Base-by-base conservation (phyloP, 2,329 filamentous ascomycete species). In the Alternaria tenuissima region DNA sequence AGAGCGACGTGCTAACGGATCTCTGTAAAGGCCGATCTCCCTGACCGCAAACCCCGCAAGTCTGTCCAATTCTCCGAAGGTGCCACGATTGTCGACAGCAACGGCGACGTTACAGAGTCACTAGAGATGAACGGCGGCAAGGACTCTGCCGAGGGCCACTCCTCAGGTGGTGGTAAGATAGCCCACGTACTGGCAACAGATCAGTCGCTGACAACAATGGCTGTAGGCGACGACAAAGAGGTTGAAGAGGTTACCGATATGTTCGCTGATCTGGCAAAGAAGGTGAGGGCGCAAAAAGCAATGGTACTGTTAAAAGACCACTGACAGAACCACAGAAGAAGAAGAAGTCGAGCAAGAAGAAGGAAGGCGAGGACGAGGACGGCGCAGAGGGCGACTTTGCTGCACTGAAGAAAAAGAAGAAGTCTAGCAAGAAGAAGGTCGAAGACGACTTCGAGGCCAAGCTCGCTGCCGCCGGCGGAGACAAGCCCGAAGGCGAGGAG, bases 1-100 rank as follows among this genome's bases (percentile, higher is more conserved):
- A 32, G 11, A 47, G 38, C 12, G 3, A 26, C 3, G 41, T 47
- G 30, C 70, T 74, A 77, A 78, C 60, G 67, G 49, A 59, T 57
- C 12, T 3, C 65, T 63, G 69, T 67, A 55, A 61, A 83, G 81
- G 80, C 82, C 74, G 77, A 80, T 65, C 71, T 79, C 38, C 68
- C 78, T 61, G 86, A 89, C 73, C 86, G 87, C 77, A 93, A 91
- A 81, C 88, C 90, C 75, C 91, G 94, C 82, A 97, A 98, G 83
- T 96, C 93, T 47, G 94, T 98, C 75, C 90, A 93, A 67, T 98
- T 98, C 81, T 94, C 90, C 78, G 91, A 95, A 81, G 92, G 92
- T 76, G 88, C 92, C 73, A 87, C 91, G 68, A 89, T 97, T 74
- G 94, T 97, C 79, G 92, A 96, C 84, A 88, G 88, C 81, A 92